These are phyloP conservation scores for Salix suchowensis DNA, from an alignment of 345 rosid species.

Conservation along the genomic window DNA sequence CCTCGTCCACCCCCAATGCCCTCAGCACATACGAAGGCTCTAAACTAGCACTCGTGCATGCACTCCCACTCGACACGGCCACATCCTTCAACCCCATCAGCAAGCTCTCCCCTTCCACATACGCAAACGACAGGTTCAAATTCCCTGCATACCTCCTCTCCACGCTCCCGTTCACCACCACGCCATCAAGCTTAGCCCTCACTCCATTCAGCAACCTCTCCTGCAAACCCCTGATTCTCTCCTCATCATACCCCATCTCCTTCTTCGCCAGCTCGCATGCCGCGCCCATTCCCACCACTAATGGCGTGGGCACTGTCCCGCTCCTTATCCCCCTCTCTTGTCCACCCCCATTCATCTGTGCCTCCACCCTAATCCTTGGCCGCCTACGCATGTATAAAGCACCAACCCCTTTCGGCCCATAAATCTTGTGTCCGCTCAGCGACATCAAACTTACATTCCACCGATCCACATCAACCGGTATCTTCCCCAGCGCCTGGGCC, in stretches of 20 bases:
- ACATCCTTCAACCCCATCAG: constrained; percentile 98
- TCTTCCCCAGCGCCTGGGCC: constrained; percentile 93
- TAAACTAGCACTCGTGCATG: constrained; percentile 96
- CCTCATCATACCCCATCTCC: constrained; percentile 88
- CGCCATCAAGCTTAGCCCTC: constrained; percentile 66
- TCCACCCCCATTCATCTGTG: constrained; percentile 95
- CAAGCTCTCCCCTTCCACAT: constrained; percentile 96
- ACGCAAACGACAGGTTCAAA: constrained; percentile 84
- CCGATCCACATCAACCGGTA: constrained; percentile 74
- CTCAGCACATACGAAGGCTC: constrained; percentile 96
- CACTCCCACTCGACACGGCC: constrained; percentile 98
- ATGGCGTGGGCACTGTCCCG: constrained; percentile 71
- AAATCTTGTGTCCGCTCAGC: constrained; percentile 84
- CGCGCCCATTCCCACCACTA: constrained; percentile 81
- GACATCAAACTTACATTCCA: constrained; percentile 96
- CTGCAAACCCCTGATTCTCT: constrained; percentile 53
- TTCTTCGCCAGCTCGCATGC: constrained; percentile 83
- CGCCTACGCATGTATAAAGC: constrained; percentile 82
- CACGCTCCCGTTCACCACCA: constrained; percentile 80
- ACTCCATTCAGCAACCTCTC: constrained; percentile 73
- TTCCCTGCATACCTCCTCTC: constrained; percentile 81
- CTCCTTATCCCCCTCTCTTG: constrained; percentile 98
- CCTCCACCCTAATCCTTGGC: constrained; percentile 80
- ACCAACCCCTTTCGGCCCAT: constrained; percentile 93
- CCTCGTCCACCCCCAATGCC: constrained; percentile 97